Evolutionary conservation across 257 asterid genomes (phyloP).

Genomic region (Jacaranda mimosifolia): DNA sequence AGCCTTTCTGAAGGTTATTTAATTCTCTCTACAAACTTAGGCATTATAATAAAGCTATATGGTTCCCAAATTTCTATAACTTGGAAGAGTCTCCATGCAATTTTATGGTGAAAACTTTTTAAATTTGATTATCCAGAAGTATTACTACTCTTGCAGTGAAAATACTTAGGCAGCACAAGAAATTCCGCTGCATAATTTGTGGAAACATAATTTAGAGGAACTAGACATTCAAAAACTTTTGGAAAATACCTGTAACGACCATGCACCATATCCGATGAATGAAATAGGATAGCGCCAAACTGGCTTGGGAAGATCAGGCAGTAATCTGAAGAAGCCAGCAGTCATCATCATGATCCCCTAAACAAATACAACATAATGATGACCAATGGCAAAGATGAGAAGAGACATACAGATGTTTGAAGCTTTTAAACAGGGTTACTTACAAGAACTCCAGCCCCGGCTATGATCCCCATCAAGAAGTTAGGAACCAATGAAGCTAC

Average conservation of each 20-base stretch:
- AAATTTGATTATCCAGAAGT: too few relatives aligned
- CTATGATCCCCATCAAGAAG: conserved; percentile 91
- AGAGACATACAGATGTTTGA: neutral
- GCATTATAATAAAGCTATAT: neutral
- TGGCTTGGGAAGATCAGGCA: conserved; percentile 81
- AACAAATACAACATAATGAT: neutral
- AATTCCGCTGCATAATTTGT: neutral
- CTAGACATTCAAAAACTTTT: neutral
- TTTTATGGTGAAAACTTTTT: too few relatives aligned
- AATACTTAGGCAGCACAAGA: neutral
- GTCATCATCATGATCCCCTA: conserved; percentile 99
- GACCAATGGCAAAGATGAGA: neutral
- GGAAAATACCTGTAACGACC: conserved; percentile 82
- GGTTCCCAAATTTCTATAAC: neutral
- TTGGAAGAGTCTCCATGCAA: too few relatives aligned
- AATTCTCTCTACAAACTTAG: neutral
- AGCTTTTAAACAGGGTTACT: conserved; percentile 34
- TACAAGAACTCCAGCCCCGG: conserved; percentile 97
- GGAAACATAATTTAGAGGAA: neutral
- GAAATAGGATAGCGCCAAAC: conserved; percentile 94
- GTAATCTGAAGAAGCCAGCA: conserved; percentile 91
- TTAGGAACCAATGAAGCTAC: conserved; percentile 92
- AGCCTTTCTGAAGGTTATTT: neutral
- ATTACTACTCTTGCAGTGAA: too few relatives aligned
- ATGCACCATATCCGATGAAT: conserved; percentile 80